A percentile compares a stretch with the other conserved stretches of the same genome.
Evolutionary conservation across 1,284 basidiomycete genomes (phyloP).

Genomic region (Ustilago bromivora): DNA sequence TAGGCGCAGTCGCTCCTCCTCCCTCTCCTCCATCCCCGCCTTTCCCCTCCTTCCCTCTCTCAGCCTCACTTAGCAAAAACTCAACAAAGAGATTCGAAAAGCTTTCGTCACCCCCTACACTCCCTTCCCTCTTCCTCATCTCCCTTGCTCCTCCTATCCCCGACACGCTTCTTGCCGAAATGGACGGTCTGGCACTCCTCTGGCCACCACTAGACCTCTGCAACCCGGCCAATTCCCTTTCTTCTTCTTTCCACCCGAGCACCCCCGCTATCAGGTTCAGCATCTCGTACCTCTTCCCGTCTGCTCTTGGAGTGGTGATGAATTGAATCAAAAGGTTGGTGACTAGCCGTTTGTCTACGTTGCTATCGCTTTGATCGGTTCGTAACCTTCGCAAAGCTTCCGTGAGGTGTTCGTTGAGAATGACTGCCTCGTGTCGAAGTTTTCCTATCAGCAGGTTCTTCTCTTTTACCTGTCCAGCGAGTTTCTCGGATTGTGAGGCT

Average conservation of each 20-base stretch:
- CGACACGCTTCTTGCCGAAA: neutral
- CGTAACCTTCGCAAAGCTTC: constrained; percentile 93
- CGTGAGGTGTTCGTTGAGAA: constrained; percentile 96
- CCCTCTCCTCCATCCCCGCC: neutral
- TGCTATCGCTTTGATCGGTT: constrained; percentile 84
- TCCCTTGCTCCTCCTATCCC: neutral
- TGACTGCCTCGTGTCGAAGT: constrained; percentile 83
- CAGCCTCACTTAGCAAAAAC: constrained; percentile 65
- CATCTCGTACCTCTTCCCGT: constrained; percentile 97
- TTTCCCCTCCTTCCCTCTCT: constrained; percentile 29
- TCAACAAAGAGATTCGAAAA: constrained; percentile 68
- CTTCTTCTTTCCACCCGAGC: constrained; percentile 87
- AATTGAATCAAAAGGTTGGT: constrained; percentile 95
- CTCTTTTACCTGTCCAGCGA: constrained; percentile 87
- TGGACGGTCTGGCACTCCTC: neutral
- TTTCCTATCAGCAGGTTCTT: constrained; percentile 92
- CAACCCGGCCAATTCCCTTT: constrained; percentile 89
- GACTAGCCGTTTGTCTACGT: constrained; percentile 90
- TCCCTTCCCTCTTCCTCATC: neutral
- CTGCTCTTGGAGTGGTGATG: constrained; percentile 87
- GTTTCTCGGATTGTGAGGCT: constrained; percentile 5
- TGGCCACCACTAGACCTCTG: constrained; percentile 70
- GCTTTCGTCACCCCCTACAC: constrained; percentile 51
- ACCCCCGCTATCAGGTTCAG: constrained; percentile 87
- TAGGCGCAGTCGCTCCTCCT: neutral